Base-by-base conservation (phyloP, 805 yeast genomes). In the Torulaspora maleeae region DNA sequence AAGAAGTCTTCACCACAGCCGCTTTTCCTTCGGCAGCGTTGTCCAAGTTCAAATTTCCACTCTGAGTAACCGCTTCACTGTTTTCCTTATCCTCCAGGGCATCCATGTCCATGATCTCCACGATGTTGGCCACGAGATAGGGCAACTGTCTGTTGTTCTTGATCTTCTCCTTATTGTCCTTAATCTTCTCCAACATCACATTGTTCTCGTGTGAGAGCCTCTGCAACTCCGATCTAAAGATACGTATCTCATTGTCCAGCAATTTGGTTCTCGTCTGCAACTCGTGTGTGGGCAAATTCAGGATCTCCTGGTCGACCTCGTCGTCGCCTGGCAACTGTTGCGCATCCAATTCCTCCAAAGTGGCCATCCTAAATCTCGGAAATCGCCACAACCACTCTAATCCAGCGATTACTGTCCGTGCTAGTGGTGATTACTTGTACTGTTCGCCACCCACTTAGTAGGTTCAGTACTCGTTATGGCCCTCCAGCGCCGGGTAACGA, bases 1-100 rank as follows among this genome's bases (percentile, higher is more conserved):
- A 93, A 0, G 96, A 87, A 0, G 99, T 93, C 69, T 93, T 93
- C 51, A 93, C 86, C 29, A 93, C 99, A 1, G 99, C 99, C n/a
- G 95, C 88, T 69, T 91, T 89, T 5, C 99, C 98, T 36, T 79
- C 79, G 51, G 96, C 81, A 10, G 95, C 78, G 38, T 96, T 86
- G 62, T 93, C 96, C 56, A 87, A 72, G 67, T 93, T 97, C 38
- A 89, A 85, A 61, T 90, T 91, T 47, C 98, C 97, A 30, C 98
- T 98, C 66, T 93, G 96, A 51, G 84, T 88, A 19, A 75, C 72
- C 2, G 64, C 59, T 41, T 62, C 67, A 28, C 54, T 57, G 27
- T 73, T 74, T 51, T 76, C 79, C 22, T 91, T 93, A 47, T 82
- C 86, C 51, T 80, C 83, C 50, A 88, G 91, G 9, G 86, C 89